Evolutionary conservation across 2,329 filamentous ascomycete species (phyloP), one percentile per base, ranked within the genome.

Genomic region (Exophiala alcalophila): DNA sequence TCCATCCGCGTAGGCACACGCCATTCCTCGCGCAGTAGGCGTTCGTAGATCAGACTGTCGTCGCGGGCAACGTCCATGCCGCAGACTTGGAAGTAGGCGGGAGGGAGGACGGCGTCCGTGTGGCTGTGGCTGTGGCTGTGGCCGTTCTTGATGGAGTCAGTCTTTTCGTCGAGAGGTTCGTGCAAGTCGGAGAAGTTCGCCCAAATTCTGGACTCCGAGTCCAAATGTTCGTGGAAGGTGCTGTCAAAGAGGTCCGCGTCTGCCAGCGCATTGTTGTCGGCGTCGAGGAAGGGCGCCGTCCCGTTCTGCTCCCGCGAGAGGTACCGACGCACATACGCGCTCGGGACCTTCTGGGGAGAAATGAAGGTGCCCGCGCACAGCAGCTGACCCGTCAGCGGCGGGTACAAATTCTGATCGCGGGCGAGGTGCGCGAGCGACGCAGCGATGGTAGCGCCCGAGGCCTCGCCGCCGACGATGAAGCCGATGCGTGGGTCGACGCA

Each of bases 21-120:
- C 1, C 59, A 61, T 21, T 70, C 64, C 39, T 71, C 68, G 21
- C 65, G 59, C 43, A 78, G 53, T 2, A 71, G 54, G 26, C 65
- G 57, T 49, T 76, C 73, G 49, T 77, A 78, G 0, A 78, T 68
- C 31, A 79, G 47, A 0, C 61, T 71, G 40, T 78, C 75, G 44
- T 80, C 76, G 3, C 76, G 59, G 2, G 74, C 49, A 0, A 68
- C 68, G 53, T 78, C 76, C 44, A 71, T 46, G 8, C 74, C 75
- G 47, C 65, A 68, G 0, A 76, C 62, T 52, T 76, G 72, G 1
- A 79, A 59, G 54, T 74, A 78, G 0, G 69, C 64, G 4, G 47
- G 50, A 7, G 42, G 28, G 4, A 50, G 12, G n/a, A n/a, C n/a
- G n/a, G n/a, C n/a, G n/a, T n/a, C n/a, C n/a, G n/a, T n/a, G n/a